Evolutionary conservation across 2,329 filamentous ascomycete species (phyloP), one percentile per base, ranked within the genome.

Genomic region (Colletotrichum gigasporum): DNA sequence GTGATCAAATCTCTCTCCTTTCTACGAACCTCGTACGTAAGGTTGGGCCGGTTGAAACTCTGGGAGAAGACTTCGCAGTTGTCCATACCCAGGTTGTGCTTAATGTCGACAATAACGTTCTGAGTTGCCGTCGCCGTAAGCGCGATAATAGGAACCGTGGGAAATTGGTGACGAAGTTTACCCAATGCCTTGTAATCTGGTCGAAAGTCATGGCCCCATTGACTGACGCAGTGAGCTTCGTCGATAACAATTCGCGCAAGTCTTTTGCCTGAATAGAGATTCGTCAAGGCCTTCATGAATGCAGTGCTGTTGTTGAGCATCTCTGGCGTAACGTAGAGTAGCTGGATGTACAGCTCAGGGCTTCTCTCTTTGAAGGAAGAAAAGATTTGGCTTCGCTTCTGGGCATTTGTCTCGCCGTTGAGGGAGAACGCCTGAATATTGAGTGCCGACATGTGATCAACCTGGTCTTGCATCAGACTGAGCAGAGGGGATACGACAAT

Each of bases 141-240:
- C 3, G 96, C 96, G 87, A 99, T 97, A 39, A 98, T 85, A 1
- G 96, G 96, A 3, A 98, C 92, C 2, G 87, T 86, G 1, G 90
- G 89, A 70, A 95, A 95, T 54, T 86, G 87, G 39, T 81, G 76
- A 50, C 95, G 87, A 42, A 97, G 82, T 63, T 89, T 85, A 26
- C 94, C 93, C 4, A 99, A 82, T 28, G 87, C 86, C 76, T 97
- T 97, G 81, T 99, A 99, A 74, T 98, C 95, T 1, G 94, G 95
- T 45, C 96, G 89, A 74, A 99, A 99, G 76, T 99, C 96, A 71
- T 99, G 96, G 1, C 96, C 96, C 96, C 96, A 99, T 81, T 99
- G 94, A 76, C 96, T 98, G 24, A 99, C 95, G 76, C 96, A 99
- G 76, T 99, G 96, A n/a, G 96, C 96, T 79, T 99, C 96, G 70